Conservation (phyloP, 2,329 filamentous ascomycete genomes). For the Colletotrichum lentis region DNA sequence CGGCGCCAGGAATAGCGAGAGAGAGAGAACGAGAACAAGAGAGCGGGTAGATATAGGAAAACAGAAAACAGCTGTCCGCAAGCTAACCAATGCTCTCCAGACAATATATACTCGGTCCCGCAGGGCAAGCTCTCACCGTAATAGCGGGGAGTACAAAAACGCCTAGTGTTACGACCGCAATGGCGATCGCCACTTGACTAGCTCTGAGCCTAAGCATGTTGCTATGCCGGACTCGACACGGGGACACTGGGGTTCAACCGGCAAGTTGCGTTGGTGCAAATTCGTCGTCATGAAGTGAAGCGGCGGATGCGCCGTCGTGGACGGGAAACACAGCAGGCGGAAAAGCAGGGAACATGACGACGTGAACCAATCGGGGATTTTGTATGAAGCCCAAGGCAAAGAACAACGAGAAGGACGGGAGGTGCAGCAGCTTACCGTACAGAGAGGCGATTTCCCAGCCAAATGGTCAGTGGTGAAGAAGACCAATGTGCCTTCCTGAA, state of each 20-base stretch:
- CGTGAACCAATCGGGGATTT: conserved; percentile 22
- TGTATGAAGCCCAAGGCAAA: not conserved
- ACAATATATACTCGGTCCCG: conserved; percentile 13
- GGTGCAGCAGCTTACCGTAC: conserved; percentile 25
- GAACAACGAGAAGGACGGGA: conserved; percentile 9
- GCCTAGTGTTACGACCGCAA: conserved; percentile 5
- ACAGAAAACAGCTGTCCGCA: not conserved
- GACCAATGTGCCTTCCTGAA: conserved; percentile 25
- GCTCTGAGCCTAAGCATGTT: conserved; percentile 3
- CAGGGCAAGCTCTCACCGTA: not conserved
- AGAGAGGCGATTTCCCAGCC: conserved; percentile 15
- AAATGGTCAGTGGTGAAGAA: conserved; percentile 14
- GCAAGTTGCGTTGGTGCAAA: not conserved
- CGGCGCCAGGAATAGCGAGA: not conserved
- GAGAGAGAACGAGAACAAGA: not conserved
- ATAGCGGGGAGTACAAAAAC: conserved; percentile 8
- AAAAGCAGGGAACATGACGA: not conserved
- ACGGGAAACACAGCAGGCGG: not conserved
- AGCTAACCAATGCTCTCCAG: not conserved
- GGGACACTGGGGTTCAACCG: not conserved
- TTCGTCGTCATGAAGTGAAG: not conserved
- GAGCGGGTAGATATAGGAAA: not conserved
- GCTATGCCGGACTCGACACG: not conserved
- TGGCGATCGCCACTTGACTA: conserved; percentile 23
- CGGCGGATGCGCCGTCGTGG: conserved; percentile 13